Conservation (phyloP, 352 stramenopile genomes). For the Pythium utonaiense region DNA sequence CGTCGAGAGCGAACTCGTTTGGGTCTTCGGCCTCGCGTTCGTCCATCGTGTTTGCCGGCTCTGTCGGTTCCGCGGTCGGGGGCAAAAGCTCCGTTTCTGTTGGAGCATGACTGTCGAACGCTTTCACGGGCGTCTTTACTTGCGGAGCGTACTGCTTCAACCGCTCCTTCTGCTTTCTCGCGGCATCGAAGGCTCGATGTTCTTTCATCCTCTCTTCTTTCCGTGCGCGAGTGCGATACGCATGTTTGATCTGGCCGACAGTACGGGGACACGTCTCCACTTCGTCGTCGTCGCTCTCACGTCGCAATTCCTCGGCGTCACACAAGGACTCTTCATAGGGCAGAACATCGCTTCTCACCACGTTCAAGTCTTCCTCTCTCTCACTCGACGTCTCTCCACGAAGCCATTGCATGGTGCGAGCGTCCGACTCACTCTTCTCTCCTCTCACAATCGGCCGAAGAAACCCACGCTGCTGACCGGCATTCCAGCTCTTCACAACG, state of each 20-base stretch:
- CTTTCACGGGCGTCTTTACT: conserved; percentile 2
- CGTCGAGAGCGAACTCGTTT: conserved; percentile 3
- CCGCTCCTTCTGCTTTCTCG: conserved; percentile 13
- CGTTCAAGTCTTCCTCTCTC: not conserved
- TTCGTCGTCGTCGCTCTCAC: not conserved
- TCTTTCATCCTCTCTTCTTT: conserved; percentile 28
- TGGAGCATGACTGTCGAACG: not conserved
- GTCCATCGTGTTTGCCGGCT: not conserved
- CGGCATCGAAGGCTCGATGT: conserved; percentile 9
- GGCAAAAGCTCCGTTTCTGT: no score
- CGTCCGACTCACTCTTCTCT: not conserved
- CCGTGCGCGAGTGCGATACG: conserved; percentile 36
- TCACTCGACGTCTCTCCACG: not conserved
- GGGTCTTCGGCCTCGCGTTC: not conserved
- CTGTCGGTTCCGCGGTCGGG: not conserved
- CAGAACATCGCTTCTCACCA: not conserved
- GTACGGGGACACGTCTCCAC: conserved; percentile 17
- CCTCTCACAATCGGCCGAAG: not conserved
- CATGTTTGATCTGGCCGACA: conserved; percentile 40
- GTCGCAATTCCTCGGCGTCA: not conserved
- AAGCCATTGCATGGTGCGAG: not conserved
- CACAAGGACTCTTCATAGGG: not conserved
- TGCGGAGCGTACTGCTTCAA: not conserved
- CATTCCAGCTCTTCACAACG: conserved; percentile 19
- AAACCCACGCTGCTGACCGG: not conserved